Base-by-base conservation (phyloP, 352 stramenopile genomes). In the Pythium phragmitis region DNA sequence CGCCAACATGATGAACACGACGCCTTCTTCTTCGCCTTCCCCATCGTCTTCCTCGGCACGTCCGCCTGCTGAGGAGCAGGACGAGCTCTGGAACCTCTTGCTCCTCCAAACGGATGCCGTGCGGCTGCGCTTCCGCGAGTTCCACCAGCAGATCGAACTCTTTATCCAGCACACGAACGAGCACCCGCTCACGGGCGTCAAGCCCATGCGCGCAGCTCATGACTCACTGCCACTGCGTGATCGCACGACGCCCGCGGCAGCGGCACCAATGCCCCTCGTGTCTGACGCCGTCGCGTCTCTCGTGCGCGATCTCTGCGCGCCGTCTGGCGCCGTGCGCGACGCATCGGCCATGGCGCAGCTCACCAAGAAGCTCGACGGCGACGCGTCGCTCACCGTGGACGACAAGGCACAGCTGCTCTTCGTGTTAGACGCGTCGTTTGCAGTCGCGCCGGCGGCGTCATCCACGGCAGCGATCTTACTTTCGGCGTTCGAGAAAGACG, bases 61-160 rank as follows among this genome's bases (percentile, higher is more conserved):
- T 7, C 26, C 48, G 23, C 3, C 43, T 21, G 54, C 23, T 7
- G 63, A 52, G n/a, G 60, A 63, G 49, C 49, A 60, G 21, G 60
- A 70, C 7, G 46, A 70, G 66, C 71, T 91, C 39, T 77, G 78
- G 68, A 87, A 74, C 61, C 49, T 87, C 61, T 50, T 91, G 42
- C 59, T 93, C 30, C 70, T 91, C 45, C 82, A 93, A 68, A 64
- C 66, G 33, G 73, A 84, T 58, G 78, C 73, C 16, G 54, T 80
- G 11, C 69, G 75, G 51, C 37, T 63, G 43, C 82, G 84, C 19
- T 57, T 79, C 39, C 63, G 43, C 17, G 79, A 89, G 65, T 79
- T 79, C 58, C 80, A 91, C 65, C 82, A 89, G 60, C 84, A 93
- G 33, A 67, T 79, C 0, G 82, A 91, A 65, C 71, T 75, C 2